Conservation (phyloP, 108 stramenopile species). For the Skeletonema menzelii region DNA sequence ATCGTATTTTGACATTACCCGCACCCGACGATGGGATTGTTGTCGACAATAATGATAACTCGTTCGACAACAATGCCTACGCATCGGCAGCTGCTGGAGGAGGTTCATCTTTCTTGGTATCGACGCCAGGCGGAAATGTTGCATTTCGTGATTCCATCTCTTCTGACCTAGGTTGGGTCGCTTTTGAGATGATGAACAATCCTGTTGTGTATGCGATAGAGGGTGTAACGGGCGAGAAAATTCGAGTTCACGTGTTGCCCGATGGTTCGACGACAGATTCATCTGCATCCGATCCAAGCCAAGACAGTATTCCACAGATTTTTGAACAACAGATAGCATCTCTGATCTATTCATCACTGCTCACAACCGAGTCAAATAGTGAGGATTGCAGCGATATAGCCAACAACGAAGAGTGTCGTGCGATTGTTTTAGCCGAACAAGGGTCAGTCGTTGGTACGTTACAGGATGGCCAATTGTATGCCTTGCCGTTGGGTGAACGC, state of each 20-base stretch:
- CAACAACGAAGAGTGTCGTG: conserved; percentile 23
- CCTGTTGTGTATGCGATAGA: conserved; percentile 80
- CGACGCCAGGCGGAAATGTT: conserved; percentile 77
- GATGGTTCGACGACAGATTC: conserved; percentile 57
- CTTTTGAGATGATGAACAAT: conserved; percentile 63
- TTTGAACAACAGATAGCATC: conserved; percentile 41
- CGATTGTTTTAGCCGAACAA: conserved; percentile 18
- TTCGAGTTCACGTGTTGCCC: conserved; percentile 73
- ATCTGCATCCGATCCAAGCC: conserved; percentile 34
- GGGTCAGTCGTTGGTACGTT: conserved; percentile 67
- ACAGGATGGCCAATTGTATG: conserved; percentile 74
- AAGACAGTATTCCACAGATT: conserved; percentile 16
- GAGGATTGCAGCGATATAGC: conserved; percentile 13
- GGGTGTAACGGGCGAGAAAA: conserved; percentile 47
- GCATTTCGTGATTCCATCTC: conserved; percentile 51
- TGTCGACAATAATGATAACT: not conserved
- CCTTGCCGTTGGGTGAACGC: conserved; percentile 64
- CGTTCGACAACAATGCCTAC: conserved; percentile 1
- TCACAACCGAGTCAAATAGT: conserved; percentile 1
- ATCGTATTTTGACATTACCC: conserved; percentile 29
- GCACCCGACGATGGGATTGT: conserved; percentile 17
- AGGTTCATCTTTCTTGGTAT: conserved; percentile 49
- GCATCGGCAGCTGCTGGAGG: not conserved
- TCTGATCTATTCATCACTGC: conserved; percentile 13
- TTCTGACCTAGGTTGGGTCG: conserved; percentile 62